Percentiles rank a stretch among this genome's conserved stretches.
Conservation (phyloP, 2,329 filamentous ascomycete genomes). For the Fusarium nodosum region DNA sequence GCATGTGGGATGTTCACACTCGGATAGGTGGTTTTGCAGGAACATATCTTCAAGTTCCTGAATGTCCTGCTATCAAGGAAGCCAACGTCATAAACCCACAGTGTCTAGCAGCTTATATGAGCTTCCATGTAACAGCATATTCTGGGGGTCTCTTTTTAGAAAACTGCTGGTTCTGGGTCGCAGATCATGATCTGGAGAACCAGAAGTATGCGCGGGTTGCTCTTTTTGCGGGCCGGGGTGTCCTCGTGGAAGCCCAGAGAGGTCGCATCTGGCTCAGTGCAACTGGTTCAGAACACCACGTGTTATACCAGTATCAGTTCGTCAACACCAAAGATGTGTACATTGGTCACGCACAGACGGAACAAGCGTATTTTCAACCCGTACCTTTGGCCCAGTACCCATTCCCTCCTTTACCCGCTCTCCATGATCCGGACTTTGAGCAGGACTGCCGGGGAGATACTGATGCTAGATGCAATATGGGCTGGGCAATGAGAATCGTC, state of each 20-base stretch:
- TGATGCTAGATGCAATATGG: constrained; percentile 63
- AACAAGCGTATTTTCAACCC: constrained; percentile 79
- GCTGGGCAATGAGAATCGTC: constrained; percentile 75
- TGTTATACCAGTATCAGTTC: constrained; percentile 78
- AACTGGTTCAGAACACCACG: constrained; percentile 74
- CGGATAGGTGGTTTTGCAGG: constrained; percentile 80
- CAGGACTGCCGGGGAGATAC: constrained; percentile 60
- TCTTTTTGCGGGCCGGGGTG: constrained; percentile 66
- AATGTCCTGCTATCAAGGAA: constrained; percentile 70
- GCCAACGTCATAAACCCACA: constrained; percentile 46
- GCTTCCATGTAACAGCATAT: constrained; percentile 58
- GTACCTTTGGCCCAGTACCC: constrained; percentile 71
- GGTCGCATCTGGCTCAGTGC: constrained; percentile 71
- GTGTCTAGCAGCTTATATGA: constrained; percentile 60
- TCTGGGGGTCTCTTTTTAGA: constrained; percentile 59
- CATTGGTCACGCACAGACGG: constrained; percentile 75
- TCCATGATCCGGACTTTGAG: constrained; percentile 50
- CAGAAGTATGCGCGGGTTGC: constrained; percentile 62
- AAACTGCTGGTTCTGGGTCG: constrained; percentile 63
- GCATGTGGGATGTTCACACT: constrained; percentile 83
- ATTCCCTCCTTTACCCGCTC: constrained; percentile 61
- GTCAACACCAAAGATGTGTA: constrained; percentile 71
- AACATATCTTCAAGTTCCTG: constrained; percentile 74
- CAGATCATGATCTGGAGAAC: constrained; percentile 70
- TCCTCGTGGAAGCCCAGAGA: constrained; percentile 59